phyloP scores from a whole-genome alignment of 768 basidiomycete species.

The Psilocybe tampanensis region DNA sequence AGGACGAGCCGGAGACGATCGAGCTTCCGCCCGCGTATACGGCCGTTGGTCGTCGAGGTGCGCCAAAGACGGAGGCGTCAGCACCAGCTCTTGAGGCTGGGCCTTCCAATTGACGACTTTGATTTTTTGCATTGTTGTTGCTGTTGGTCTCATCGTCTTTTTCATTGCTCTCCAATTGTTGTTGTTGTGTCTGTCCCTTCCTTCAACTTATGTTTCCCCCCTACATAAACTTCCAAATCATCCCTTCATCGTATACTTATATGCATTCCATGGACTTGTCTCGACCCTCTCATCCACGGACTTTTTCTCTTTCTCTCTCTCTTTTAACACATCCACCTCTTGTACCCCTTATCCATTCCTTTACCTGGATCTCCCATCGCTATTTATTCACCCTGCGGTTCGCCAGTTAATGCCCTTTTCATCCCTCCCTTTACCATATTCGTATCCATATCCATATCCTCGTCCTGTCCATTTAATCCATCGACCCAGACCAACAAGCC shows the following conservation, averaged over 20 bases:
- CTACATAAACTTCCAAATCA: neutral
- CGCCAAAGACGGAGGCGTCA: neutral
- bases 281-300: neutral
- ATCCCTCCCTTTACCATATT: neutral
- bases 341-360: neutral
- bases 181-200: neutral
- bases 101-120: neutral
- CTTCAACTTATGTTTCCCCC: neutral
- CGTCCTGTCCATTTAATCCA: neutral
- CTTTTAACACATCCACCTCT: neutral
- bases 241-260: neutral
- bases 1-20: constrained; percentile 66
- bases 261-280: constrained; percentile 1
- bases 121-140: neutral
- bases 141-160: neutral
- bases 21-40: constrained; percentile 87
- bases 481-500: too few relatives aligned
- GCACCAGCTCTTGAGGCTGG: neutral
- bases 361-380: neutral
- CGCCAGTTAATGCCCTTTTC: neutral
- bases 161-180: neutral
- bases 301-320: too few relatives aligned
- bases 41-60: constrained; percentile 41
- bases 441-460: neutral
- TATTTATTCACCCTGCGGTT: neutral